Conservation (phyloP, 306 rosid species). For the Vachellia pachyceras region DNA sequence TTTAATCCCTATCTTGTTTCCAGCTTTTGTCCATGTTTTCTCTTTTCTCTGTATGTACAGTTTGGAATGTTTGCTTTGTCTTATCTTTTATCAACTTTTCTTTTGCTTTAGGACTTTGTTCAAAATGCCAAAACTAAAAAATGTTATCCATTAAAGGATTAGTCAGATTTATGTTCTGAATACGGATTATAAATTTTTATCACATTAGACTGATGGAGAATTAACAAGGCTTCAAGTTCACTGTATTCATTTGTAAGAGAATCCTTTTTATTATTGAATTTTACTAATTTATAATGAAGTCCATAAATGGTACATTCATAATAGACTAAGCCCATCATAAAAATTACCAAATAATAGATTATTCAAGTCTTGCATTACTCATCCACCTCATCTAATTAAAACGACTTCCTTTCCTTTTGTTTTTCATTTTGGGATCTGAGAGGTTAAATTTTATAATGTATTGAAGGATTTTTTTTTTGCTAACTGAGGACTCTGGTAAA, state of each 20-base stretch:
- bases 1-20: slow-evolving; percentile 37
- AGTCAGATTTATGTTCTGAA: slow-evolving; percentile 34
- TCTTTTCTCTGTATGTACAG: slow-evolving; percentile 49
- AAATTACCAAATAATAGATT: not conserved
- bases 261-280: not conserved
- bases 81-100: slow-evolving; percentile 28
- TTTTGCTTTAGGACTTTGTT: slow-evolving; percentile 45
- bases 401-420: not conserved
- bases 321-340: not conserved
- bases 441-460: not conserved
- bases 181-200: slow-evolving; percentile 31
- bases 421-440: not conserved
- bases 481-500: slow-evolving; percentile 1
- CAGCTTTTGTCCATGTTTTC: slow-evolving; percentile 34
- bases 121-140: slow-evolving; percentile 39
- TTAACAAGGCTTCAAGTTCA: slow-evolving; percentile 28
- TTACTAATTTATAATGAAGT: not conserved
- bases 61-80: slow-evolving; percentile 68
- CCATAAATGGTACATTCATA: not conserved
- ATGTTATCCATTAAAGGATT: slow-evolving; percentile 36
- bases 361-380: not conserved
- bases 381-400: slow-evolving; percentile 5
- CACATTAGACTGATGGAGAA: slow-evolving; percentile 16
- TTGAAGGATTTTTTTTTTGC: not conserved
- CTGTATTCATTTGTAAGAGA: not conserved